Evolutionary conservation across 306 rosid genomes (phyloP), one percentile per base, ranked within the genome.

Genomic region (Hippophae tibetana): DNA sequence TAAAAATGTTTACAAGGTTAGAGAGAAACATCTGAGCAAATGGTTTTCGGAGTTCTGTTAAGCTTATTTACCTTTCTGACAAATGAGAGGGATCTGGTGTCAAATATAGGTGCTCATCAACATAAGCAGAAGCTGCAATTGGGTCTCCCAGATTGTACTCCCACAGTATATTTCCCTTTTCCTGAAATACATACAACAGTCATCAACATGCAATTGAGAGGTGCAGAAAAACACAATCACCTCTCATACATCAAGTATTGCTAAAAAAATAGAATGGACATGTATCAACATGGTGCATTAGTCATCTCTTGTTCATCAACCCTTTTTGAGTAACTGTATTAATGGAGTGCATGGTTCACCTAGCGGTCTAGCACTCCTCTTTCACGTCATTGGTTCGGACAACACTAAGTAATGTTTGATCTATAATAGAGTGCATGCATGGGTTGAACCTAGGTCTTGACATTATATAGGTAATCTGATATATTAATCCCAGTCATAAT

Each of bases 41-140:
- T 31, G 2, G 38, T 31, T 31, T 31, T 31, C 5, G 5, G 38
- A 31, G 1, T 31, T 27, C 38, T 52, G 53, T n/a, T 57, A 67
- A 38, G 42, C 53, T 53, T 61, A 27, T 42, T 5, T 70, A 90
- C 97, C 97, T 84, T 74, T 83, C 89, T 2, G 82, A 75, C 52
- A 58, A 63, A 54, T 9, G 58, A 43, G 86, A 75, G 14, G 66
- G 42, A 63, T 66, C 84, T 7, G 78, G 60, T 13, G 67, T 54
- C 47, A 83, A 68, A 70, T 60, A 68, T 63, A 83, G 63, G 69
- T 83, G 89, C 64, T 90, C 96, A 13, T 90, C 94, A 13, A 84
- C 87, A 58, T 70, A 90, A 13, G 92, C 89, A 47, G 96, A 90
- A 57, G 97, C 75, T 44, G 92, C 83, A 45, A 90, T 87, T 49